phyloP scores from a whole-genome alignment of 2,329 filamentous ascomycete genomes.

The Pezicula rhizophila region DNA sequence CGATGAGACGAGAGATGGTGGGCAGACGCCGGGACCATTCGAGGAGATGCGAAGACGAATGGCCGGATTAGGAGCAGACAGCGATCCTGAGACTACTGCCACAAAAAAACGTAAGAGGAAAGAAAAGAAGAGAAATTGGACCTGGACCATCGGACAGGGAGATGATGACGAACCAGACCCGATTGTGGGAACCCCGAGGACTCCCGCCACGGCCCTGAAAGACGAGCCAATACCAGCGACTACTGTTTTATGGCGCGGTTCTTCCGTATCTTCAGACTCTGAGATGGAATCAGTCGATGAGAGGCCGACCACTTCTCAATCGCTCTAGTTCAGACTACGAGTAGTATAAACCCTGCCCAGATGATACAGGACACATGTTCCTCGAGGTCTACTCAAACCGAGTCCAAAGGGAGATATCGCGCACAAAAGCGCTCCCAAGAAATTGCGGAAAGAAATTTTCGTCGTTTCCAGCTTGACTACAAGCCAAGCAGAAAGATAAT shows the following conservation, averaged over 20 bases:
- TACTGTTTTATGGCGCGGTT: conserved; percentile 12
- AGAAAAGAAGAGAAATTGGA: conserved; percentile 59
- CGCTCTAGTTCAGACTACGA: not conserved
- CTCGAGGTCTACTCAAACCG: no score
- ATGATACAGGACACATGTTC: no score
- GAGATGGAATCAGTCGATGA: conserved; percentile 6
- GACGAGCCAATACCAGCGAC: conserved; percentile 16
- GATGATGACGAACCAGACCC: conserved; percentile 33
- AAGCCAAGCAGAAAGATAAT: no score
- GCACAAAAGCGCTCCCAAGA: no score
- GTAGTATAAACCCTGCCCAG: no score
- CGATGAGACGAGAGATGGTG: conserved; percentile 53
- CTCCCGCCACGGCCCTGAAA: conserved; percentile 17
- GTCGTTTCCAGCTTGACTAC: no score
- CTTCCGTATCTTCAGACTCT: conserved; percentile 12
- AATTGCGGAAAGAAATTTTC: no score
- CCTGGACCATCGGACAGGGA: conserved; percentile 58
- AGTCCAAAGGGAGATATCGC: no score
- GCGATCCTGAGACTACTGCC: conserved; percentile 20
- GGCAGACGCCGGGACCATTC: conserved; percentile 56
- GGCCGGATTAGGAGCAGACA: conserved; percentile 40
- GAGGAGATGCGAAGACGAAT: conserved; percentile 57
- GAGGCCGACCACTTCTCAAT: not conserved
- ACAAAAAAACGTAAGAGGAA: conserved; percentile 44
- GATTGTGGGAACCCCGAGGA: conserved; percentile 6